Evolutionary conservation across 1,284 basidiomycete species (phyloP).

Genomic region (Rhodotorula sp.): DNA sequence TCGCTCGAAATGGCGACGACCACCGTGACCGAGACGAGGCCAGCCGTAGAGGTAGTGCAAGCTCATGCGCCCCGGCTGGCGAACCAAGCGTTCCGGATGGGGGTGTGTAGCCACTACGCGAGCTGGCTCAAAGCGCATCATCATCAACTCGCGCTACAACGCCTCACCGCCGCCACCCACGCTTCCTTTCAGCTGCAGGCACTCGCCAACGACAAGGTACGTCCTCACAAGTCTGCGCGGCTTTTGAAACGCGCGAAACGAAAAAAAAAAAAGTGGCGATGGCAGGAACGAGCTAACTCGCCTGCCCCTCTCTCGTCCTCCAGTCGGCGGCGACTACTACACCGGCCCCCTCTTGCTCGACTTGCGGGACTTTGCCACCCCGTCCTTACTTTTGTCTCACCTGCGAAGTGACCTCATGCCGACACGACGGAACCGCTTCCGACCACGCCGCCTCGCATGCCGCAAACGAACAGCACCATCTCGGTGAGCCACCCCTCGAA

Average conservation of each 20-base stretch:
- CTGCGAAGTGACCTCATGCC: slow-evolving; percentile 15
- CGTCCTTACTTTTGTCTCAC: slow-evolving; percentile 25
- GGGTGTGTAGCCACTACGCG: not conserved
- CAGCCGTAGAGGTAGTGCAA: not conserved
- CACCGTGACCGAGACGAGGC: slow-evolving; percentile 1
- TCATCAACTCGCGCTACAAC: not conserved
- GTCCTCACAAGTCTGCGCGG: not conserved
- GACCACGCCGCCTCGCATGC: slow-evolving; percentile 16
- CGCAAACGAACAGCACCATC: not conserved
- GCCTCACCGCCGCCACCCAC: not conserved
- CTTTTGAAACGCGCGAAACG: not conserved
- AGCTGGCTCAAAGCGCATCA: slow-evolving; percentile 1
- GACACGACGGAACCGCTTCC: no score
- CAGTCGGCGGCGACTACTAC: not conserved
- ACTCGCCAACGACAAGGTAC: not conserved
- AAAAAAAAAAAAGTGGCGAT: not conserved
- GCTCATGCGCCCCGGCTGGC: not conserved
- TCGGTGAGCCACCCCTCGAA: slow-evolving; percentile 8
- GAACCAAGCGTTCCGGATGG: no score
- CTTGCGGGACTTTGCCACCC: slow-evolving; percentile 7
- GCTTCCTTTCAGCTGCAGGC: no score
- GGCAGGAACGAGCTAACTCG: not conserved
- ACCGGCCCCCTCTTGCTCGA: slow-evolving; percentile 8
- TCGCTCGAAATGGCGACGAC: not conserved
- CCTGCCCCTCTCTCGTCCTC: not conserved